These are phyloP conservation scores for Buddleja alternifolia DNA, from an alignment of 257 asterid genomes.

Conservation along the genomic window DNA sequence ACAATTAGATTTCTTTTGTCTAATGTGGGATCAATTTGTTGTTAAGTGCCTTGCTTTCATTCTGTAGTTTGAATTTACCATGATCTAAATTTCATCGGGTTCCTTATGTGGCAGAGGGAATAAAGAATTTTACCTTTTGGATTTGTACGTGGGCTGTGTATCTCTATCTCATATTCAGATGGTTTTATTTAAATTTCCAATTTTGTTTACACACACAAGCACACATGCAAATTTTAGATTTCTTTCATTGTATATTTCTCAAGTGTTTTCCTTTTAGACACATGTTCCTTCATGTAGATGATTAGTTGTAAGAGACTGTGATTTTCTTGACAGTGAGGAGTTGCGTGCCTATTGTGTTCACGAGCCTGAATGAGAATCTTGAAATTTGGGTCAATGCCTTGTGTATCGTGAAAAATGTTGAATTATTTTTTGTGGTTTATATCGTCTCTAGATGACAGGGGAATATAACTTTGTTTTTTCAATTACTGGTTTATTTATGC, in stretches of 20 bases:
- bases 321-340: slow-evolving; percentile 7
- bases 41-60: slow-evolving; percentile 10
- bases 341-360: slow-evolving; percentile 3
- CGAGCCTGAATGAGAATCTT: slow-evolving; percentile 21
- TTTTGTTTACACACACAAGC: too few relatives aligned
- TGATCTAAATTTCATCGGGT: neutral
- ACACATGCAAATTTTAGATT: too few relatives aligned
- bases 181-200: too few relatives aligned
- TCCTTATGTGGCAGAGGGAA: neutral
- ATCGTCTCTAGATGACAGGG: neutral
- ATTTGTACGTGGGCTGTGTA: neutral
- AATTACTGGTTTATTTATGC: slow-evolving; percentile 28
- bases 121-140: neutral
- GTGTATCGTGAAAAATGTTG: neutral
- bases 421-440: neutral
- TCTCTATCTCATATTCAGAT: neutral
- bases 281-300: neutral
- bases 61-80: neutral
- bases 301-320: neutral
- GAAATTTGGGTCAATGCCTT: neutral
- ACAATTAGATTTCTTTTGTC: slow-evolving; percentile 1
- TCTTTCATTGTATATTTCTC: neutral
- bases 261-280: neutral
- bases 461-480: slow-evolving; percentile 3
- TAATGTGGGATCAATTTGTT: slow-evolving; percentile 14